Percentiles rank a stretch among this genome's conserved stretches.
Conservation (phyloP, 139 green algal genomes). For the Protoeuglena noctilucae region DNA sequence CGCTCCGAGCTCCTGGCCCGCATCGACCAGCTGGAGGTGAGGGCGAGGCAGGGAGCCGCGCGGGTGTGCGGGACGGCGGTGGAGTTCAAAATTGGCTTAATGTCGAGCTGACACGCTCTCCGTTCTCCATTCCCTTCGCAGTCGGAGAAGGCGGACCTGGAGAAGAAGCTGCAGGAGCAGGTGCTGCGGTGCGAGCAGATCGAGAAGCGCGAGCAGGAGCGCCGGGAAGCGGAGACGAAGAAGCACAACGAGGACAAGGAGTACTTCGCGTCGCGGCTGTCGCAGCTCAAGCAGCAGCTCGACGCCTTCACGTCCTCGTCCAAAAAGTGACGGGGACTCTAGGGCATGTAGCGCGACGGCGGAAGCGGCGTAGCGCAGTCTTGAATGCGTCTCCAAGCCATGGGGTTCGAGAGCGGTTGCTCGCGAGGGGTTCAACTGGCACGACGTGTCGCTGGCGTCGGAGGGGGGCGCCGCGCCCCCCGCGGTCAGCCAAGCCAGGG, state of each 20-base stretch:
- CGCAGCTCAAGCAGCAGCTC: conserved; percentile 68
- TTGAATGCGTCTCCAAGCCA: too few relatives aligned
- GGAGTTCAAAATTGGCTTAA: background rate
- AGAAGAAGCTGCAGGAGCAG: conserved; percentile 59
- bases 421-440: too few relatives aligned
- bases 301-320: conserved; percentile 40
- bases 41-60: conserved; percentile 5
- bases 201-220: conserved; percentile 67
- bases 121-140: background rate
- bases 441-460: too few relatives aligned
- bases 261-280: conserved; percentile 55
- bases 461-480: too few relatives aligned
- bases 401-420: too few relatives aligned
- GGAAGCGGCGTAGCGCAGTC: too few relatives aligned
- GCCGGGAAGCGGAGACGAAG: conserved; percentile 55
- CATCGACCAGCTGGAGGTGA: conserved; percentile 49
- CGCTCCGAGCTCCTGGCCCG: conserved; percentile 60
- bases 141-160: conserved; percentile 46
- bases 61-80: background rate
- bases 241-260: conserved; percentile 72
- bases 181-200: conserved; percentile 65
- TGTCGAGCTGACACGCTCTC: background rate
- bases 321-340: too few relatives aligned
- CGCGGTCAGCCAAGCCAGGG: too few relatives aligned
- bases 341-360: too few relatives aligned